Base-by-base conservation (phyloP, 2,329 filamentous ascomycete species). In the Periconia macrospinosa region DNA sequence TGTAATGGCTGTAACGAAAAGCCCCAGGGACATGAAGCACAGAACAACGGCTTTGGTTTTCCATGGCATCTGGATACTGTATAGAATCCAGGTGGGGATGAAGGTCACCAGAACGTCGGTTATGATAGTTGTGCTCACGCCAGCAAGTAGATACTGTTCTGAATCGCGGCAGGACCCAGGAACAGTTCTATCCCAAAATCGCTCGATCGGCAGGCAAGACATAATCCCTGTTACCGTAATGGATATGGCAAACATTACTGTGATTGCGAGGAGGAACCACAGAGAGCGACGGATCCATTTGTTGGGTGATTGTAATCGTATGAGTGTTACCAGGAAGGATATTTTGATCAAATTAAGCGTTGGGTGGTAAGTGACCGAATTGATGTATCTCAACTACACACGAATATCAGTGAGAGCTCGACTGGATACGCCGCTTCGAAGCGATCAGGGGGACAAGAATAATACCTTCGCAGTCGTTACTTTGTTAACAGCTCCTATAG, bases 321-420 rank as follows among this genome's bases (percentile, higher is more conserved):
- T 27, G 8, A 58, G 47, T 15, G 55, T 53, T 15, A 53, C 48
- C 19, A 58, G 15, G 30, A 58, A 58, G 15, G 55, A 58, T 14
- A 58, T 55, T 27, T 58, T 58, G 30, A 51, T 49, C 2, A 58
- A 33, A 15, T 47, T 53, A n/a, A 58, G 53, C 14, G 54, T 51
- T 6, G 45, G 50, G 17, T 55, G 55, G 45, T 58, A 50, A 23
- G 47, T 50, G 1, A 42, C 30, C 14, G 46, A 49, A 27, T 53
- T 58, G 27, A 51, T 41, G 27, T 46, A 51, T 10, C 56, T 49
- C 56, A 53, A 58, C 56, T 58, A n/a, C 17, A 17, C 17, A 23
- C 5, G 17, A 14, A 30, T 19, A 17, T 52, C 30, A 44, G 50
- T 17, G 17, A 18, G 43, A 40, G 13, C 2, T 19, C 11, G 8